Evolutionary conservation across 164 flowering plant species (phyloP).

Genomic region (Protea cynaroides): DNA sequence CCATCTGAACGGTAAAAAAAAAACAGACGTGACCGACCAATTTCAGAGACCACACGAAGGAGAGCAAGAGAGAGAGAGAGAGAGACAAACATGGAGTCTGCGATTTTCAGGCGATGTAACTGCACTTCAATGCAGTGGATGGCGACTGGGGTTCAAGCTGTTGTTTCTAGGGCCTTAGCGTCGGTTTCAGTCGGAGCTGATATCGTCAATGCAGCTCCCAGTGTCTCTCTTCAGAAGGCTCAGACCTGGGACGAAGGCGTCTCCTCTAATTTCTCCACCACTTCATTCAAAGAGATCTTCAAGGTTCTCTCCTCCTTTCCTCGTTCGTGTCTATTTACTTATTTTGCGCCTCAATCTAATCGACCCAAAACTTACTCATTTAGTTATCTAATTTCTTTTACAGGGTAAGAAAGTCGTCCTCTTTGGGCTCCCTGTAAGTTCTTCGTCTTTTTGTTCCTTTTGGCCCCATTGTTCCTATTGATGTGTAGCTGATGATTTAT

Average conservation of each 20-base stretch:
- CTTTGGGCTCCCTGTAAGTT: conserved; percentile 96
- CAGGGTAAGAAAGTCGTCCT: conserved; percentile 96
- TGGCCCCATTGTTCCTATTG: background rate
- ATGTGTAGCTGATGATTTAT: background rate
- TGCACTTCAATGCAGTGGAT: conserved; percentile 20
- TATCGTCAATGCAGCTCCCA: conserved; percentile 64
- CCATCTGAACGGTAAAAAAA: no score
- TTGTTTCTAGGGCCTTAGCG: conserved; percentile 39
- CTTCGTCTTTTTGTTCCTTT: background rate
- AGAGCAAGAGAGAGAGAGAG: no score
- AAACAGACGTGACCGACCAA: no score
- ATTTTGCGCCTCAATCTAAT: background rate
- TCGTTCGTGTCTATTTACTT: conserved; percentile 18
- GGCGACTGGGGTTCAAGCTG: conserved; percentile 17
- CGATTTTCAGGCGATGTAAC: conserved; percentile 35
- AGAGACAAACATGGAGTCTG: conserved; percentile 31
- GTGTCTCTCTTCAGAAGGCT: conserved; percentile 84
- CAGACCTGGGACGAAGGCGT: conserved; percentile 96
- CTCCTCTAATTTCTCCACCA: conserved; percentile 82
- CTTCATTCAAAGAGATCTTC: conserved; percentile 74
- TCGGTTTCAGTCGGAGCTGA: conserved; percentile 71
- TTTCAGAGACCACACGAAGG: no score
- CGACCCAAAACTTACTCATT: background rate
- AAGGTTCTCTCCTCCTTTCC: no score
- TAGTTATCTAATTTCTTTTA: conserved; percentile 14